These are phyloP conservation scores for Termitomyces titanicus DNA, from an alignment of 768 basidiomycete genomes.

Conservation along the genomic window DNA sequence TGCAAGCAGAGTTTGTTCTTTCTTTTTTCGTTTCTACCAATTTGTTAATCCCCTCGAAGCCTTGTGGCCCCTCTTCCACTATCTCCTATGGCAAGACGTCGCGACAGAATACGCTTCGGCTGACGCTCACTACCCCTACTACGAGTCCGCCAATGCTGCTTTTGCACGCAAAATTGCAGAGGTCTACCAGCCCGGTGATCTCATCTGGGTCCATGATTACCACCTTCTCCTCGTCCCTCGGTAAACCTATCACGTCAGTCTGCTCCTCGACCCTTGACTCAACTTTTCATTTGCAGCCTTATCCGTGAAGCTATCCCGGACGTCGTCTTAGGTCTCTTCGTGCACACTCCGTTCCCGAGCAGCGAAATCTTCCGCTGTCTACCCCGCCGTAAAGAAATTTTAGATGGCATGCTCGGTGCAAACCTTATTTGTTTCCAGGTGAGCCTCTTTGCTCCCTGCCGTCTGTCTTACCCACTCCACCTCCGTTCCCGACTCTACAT, in stretches of 20 bases:
- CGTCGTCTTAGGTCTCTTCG: conserved; percentile 84
- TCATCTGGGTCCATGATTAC: conserved; percentile 95
- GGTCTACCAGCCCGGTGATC: conserved; percentile 83
- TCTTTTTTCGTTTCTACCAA: background rate
- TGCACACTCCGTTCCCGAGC: conserved; percentile 97
- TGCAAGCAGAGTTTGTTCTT: conserved; percentile 94
- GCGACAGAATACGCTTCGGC: conserved; percentile 85
- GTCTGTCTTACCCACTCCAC: background rate
- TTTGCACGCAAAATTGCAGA: conserved; percentile 75
- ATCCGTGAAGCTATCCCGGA: conserved; percentile 68
- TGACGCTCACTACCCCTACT: conserved; percentile 78
- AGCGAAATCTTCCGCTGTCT: conserved; percentile 94
- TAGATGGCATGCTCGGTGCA: conserved; percentile 97
- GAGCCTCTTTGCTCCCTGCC: conserved; percentile 4
- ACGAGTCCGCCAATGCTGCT: conserved; percentile 77
- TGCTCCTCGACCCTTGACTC: background rate
- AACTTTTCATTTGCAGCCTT: conserved; percentile 36
- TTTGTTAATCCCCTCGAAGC: conserved; percentile 37
- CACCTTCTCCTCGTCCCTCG: conserved; percentile 88
- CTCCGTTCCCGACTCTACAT: background rate
- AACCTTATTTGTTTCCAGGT: conserved; percentile 95
- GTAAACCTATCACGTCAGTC: conserved; percentile 20
- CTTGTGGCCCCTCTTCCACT: conserved; percentile 98
- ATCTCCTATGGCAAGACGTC: conserved; percentile 96
- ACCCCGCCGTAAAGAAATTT: conserved; percentile 87